Conservation (phyloP, 176 grass and related monocot species). For the Otatea glauca region DNA sequence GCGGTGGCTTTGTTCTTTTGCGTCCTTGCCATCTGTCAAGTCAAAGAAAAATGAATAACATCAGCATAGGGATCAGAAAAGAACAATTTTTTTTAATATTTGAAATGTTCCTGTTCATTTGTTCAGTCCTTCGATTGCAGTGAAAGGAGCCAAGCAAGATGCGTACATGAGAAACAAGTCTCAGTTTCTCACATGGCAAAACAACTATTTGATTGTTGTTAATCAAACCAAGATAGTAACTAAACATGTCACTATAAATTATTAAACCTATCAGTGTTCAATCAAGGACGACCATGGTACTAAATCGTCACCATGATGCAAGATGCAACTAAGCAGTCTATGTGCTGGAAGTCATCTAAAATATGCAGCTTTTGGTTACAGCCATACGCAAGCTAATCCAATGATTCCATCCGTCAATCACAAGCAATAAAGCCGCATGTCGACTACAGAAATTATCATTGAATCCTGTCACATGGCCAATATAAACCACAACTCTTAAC, state of each 20-base stretch:
- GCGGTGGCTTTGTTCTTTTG: constrained; percentile 99
- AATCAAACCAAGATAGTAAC: constrained; percentile 5
- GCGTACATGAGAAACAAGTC: not conserved
- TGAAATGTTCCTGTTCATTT: not conserved
- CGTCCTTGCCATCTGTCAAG: constrained; percentile 82
- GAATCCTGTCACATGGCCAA: not conserved
- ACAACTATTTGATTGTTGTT: not conserved
- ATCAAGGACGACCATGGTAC: not conserved
- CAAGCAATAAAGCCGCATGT: not conserved
- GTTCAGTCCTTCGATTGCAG: not conserved
- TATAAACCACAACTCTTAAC: not conserved
- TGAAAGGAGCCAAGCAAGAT: not conserved
- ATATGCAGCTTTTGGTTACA: not conserved
- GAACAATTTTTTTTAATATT: not conserved
- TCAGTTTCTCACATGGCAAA: not conserved
- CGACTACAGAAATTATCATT: not conserved
- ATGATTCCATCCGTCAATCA: not conserved
- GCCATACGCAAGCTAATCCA: not conserved
- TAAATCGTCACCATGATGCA: constrained; percentile 15
- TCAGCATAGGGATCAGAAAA: constrained; percentile 11
- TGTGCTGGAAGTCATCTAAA: not conserved
- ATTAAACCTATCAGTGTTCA: not conserved
- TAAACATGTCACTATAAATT: not conserved
- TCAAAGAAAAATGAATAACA: not conserved
- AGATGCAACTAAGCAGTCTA: not conserved